phyloP scores from a whole-genome alignment of 257 asterid species.

The Nicotiana paniculata region DNA sequence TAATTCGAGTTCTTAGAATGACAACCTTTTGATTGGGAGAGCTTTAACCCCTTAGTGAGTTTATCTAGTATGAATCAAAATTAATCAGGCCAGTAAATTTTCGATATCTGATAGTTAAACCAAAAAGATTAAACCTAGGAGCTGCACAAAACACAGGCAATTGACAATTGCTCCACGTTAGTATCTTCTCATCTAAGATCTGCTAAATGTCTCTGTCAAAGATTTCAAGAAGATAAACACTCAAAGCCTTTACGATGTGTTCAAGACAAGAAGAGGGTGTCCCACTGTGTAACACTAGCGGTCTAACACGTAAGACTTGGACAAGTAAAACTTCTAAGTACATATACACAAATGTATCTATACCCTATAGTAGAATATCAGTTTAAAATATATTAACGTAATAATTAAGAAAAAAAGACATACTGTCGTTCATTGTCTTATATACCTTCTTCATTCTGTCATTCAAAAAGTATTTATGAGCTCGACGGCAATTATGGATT shows the following conservation, averaged over 20 bases:
- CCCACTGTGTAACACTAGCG: constrained; percentile 1
- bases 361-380: too few relatives aligned
- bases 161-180: background rate
- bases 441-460: background rate
- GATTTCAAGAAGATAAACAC: background rate
- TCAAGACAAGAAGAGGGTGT: background rate
- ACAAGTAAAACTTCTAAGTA: background rate
- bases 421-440: background rate
- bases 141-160: background rate
- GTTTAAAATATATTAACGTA: too few relatives aligned
- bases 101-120: background rate
- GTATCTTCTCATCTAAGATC: background rate
- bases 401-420: too few relatives aligned
- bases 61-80: background rate
- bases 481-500: background rate
- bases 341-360: too few relatives aligned
- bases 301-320: background rate
- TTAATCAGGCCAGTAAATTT: background rate
- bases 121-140: background rate
- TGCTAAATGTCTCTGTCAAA: background rate
- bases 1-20: too few relatives aligned
- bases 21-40: too few relatives aligned
- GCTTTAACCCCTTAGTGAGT: background rate
- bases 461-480: background rate
- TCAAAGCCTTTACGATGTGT: background rate